These are phyloP conservation scores for Lasiosphaeria ovina DNA, from an alignment of 495 filamentous ascomycete genomes.

Conservation along the genomic window DNA sequence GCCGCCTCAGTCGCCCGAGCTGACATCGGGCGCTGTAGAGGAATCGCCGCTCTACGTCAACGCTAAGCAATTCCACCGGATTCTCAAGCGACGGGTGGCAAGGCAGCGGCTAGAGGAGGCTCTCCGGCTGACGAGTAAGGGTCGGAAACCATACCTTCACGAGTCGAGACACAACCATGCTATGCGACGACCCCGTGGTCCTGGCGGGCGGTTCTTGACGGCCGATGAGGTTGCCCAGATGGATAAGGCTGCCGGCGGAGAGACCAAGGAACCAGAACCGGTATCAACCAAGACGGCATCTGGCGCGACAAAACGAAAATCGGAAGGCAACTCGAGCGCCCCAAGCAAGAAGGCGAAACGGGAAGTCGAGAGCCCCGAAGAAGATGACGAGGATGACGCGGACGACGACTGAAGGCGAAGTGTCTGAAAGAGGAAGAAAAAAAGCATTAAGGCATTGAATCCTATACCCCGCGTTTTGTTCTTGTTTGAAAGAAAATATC, in stretches of 20 bases:
- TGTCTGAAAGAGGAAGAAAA: conserved; percentile 12
- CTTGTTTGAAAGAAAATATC: conserved; percentile 22
- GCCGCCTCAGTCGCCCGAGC: conserved; percentile 79
- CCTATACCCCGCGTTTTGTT: conserved; percentile 30
- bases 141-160: conserved; percentile 94
- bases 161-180: conserved; percentile 99
- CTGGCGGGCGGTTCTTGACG: conserved; percentile 95
- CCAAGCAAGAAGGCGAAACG: conserved; percentile 58
- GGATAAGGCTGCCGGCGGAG: conserved; percentile 48
- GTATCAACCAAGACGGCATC: conserved; percentile 35
- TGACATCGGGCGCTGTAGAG: conserved; percentile 72
- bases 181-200: conserved; percentile 92
- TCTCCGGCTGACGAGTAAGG: conserved; percentile 87
- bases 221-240: conserved; percentile 96
- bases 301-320: conserved; percentile 44
- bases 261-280: conserved; percentile 29
- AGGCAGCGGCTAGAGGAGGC: conserved; percentile 91
- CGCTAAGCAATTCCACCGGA: conserved; percentile 97
- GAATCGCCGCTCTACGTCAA: conserved; percentile 97
- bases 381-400: conserved; percentile 53
- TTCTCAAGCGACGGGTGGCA: conserved; percentile 88
- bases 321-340: conserved; percentile 41
- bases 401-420: conserved; percentile 36
- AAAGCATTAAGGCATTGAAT: conserved; percentile 11
- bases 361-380: conserved; percentile 39